These are phyloP conservation scores for Diaporthe nobilis DNA, from an alignment of 2,329 filamentous ascomycete species.

Conservation along the genomic window DNA sequence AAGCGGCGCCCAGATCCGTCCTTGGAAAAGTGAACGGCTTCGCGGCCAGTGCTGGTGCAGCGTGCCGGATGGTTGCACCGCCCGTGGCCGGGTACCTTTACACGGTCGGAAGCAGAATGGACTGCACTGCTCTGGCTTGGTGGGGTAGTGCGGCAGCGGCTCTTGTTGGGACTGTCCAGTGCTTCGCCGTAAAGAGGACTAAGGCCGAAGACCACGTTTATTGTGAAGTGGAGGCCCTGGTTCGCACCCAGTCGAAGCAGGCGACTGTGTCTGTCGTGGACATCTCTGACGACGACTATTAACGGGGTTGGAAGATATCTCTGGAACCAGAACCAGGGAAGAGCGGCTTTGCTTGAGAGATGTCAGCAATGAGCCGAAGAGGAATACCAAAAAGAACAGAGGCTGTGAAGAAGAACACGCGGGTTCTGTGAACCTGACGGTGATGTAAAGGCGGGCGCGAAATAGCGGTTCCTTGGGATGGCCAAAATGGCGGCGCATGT, in stretches of 20 bases:
- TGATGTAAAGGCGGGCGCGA: not conserved
- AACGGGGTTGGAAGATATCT: not conserved
- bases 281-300: slow-evolving; percentile 31
- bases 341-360: not conserved
- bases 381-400: not conserved
- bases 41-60: slow-evolving; percentile 75
- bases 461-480: not conserved
- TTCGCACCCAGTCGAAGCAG: slow-evolving; percentile 34
- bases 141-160: slow-evolving; percentile 73
- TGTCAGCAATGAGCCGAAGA: not conserved
- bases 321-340: not conserved
- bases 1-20: slow-evolving; percentile 71
- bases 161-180: slow-evolving; percentile 70
- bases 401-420: not conserved
- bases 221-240: slow-evolving; percentile 36
- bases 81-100: slow-evolving; percentile 76
- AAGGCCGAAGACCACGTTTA: slow-evolving; percentile 37
- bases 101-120: slow-evolving; percentile 68
- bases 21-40: slow-evolving; percentile 77
- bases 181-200: slow-evolving; percentile 65
- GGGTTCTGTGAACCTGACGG: not conserved
- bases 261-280: slow-evolving; percentile 24
- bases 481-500: not conserved
- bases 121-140: slow-evolving; percentile 75
- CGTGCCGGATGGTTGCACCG: slow-evolving; percentile 77